Evolutionary conservation across 2,329 filamentous ascomycete genomes (phyloP).

Genomic region (Sarocladium brachiariae): DNA sequence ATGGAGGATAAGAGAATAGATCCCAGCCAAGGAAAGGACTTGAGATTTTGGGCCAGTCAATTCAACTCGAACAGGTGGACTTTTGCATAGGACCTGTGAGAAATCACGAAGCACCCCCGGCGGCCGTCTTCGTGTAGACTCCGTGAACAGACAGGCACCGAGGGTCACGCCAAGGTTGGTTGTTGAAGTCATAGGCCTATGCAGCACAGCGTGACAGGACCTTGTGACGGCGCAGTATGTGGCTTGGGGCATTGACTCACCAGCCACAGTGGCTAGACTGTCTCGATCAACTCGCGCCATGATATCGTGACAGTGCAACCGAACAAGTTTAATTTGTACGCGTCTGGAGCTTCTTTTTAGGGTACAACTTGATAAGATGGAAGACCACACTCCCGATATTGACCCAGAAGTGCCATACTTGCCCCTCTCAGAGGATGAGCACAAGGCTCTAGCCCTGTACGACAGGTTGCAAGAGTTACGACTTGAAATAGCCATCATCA

Average conservation of each 20-base stretch:
- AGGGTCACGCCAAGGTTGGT: constrained; percentile 4
- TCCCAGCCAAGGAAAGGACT: not conserved
- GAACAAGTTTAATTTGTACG: not conserved
- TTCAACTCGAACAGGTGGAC: no score
- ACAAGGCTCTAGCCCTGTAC: constrained; percentile 60
- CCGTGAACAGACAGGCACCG: constrained; percentile 6
- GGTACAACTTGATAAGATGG: constrained; percentile 12
- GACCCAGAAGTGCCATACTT: constrained; percentile 23
- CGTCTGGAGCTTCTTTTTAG: not conserved
- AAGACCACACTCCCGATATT: constrained; percentile 20
- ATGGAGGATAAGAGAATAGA: not conserved
- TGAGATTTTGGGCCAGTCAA: no score
- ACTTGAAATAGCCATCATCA: constrained; percentile 63
- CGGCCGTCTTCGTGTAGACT: not conserved
- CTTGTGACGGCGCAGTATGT: constrained; percentile 8
- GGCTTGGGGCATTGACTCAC: not conserved
- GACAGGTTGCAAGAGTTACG: constrained; percentile 65
- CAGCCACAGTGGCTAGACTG: constrained; percentile 8
- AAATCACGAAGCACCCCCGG: not conserved
- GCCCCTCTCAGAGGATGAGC: constrained; percentile 59
- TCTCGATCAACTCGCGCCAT: not conserved
- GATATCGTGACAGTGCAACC: constrained; percentile 20
- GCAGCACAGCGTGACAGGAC: constrained; percentile 2
- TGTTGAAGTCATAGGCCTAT: constrained; percentile 4
- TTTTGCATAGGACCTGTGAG: not conserved